These are phyloP conservation scores for Pyrenula massariospora DNA, from an alignment of 495 filamentous ascomycete genomes.

Conservation along the genomic window DNA sequence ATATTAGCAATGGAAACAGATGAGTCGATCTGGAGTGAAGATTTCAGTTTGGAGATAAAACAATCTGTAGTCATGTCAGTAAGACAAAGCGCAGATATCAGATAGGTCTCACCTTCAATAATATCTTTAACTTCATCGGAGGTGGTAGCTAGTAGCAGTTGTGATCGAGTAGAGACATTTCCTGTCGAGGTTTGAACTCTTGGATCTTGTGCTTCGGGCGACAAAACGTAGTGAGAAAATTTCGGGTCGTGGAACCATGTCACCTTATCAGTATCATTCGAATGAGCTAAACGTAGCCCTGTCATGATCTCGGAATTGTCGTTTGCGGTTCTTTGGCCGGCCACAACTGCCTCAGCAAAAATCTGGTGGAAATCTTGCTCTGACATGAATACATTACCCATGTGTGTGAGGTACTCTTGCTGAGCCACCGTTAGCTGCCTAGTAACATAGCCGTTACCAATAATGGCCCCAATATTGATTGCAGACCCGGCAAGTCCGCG, in stretches of 20 bases:
- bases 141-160: too few species aligned
- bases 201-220: too few species aligned
- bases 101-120: slow-evolving; percentile 11
- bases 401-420: neutral
- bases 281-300: slow-evolving; percentile 15
- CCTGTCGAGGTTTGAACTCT: too few species aligned
- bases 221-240: too few species aligned
- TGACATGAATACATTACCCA: slow-evolving; percentile 5
- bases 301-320: slow-evolving; percentile 1
- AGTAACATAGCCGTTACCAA: slow-evolving; percentile 10
- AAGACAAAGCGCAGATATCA: too few species aligned
- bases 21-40: neutral
- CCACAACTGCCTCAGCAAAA: slow-evolving; percentile 11
- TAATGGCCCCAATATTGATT: slow-evolving; percentile 17
- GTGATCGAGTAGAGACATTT: too few species aligned
- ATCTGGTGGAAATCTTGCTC: slow-evolving; percentile 41
- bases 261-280: slow-evolving; percentile 4
- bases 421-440: slow-evolving; percentile 7
- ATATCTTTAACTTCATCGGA: too few species aligned
- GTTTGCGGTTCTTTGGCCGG: neutral
- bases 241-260: slow-evolving; percentile 22
- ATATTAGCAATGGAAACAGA: neutral
- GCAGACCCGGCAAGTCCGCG: slow-evolving; percentile 9
- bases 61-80: neutral
- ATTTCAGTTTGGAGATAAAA: neutral